Base-by-base conservation (phyloP, 805 yeast species). In the Kluyveromyces aestuarii region DNA sequence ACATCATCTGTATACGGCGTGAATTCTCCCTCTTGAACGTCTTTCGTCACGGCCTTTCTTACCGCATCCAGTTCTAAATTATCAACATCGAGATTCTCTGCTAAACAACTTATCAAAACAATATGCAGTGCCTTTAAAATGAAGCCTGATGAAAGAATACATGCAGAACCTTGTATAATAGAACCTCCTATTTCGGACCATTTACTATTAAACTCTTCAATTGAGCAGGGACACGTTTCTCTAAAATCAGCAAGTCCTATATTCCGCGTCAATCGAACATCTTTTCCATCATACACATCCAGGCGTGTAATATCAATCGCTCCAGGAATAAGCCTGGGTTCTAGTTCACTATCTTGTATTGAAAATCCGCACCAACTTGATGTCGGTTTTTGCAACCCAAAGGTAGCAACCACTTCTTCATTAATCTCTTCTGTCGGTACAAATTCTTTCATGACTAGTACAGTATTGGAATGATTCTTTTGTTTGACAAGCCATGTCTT, bases 381-480 rank as follows among this genome's bases (percentile, higher is more conserved):
- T 5, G 60, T 55, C 41, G 73, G 69, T 6, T 57, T 55, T 13
- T 67, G 48, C 56, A 66, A 57, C 48, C 72, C 66, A 63, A 71
- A 48, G 21, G 64, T 13, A 63, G 54, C 52, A 0, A 70, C 47
- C 14, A 53, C 35, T 48, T 54, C 44, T 19, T 18, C 37, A n/a
- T 39, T 27, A 9, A 49, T 37, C 14, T 50, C 45, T 6, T 52
- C 57, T 13, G 53, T 58, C 1, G 65, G 60, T 6, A 51, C 50
- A 50, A 59, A 60, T 35, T 57, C 62, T 11, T 63, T 63, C 61
- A 79, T 60, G 19, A 89, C 52, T 55, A 88, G 62, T n/a, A 86
- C 81, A 5, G 91, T 77, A 63, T 91, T 89, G 8, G 96, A 85
- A 63, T 91, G 97, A 60, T 87, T 87, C 70, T 85, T 82, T 58